Evolutionary conservation across 805 yeast genomes (phyloP).

Genomic region (Starmerella floricola): DNA sequence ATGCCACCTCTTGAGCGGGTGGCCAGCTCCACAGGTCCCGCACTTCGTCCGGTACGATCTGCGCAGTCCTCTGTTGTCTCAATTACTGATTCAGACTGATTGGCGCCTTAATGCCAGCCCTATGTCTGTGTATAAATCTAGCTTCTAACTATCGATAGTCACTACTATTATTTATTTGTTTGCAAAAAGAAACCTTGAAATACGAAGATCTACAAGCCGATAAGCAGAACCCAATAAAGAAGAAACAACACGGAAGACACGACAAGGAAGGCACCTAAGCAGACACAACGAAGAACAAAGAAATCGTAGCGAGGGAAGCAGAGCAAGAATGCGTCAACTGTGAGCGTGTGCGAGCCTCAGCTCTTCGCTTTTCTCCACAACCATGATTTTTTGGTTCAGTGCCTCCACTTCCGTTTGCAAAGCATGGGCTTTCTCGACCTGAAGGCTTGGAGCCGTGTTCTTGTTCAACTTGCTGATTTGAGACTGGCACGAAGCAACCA

Average conservation of each 20-base stretch:
- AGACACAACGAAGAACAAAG: no score
- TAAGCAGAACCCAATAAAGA: no score
- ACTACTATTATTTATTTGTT: slow-evolving; percentile 2
- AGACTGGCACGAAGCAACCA: slow-evolving; percentile 5
- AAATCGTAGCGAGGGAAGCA: no score
- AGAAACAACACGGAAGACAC: no score
- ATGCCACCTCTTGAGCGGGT: slow-evolving; percentile 20
- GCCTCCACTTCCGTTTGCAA: slow-evolving; percentile 40
- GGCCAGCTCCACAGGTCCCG: slow-evolving; percentile 14
- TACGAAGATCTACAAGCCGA: no score
- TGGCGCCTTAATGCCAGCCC: no score
- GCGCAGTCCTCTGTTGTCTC: slow-evolving; percentile 21
- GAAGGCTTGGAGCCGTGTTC: background rate
- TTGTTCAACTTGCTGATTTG: slow-evolving; percentile 3
- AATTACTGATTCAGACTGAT: slow-evolving; percentile 22
- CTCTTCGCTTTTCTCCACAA: slow-evolving; percentile 35
- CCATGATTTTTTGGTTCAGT: slow-evolving; percentile 59
- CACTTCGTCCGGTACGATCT: slow-evolving; percentile 21
- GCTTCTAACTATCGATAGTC: no score
- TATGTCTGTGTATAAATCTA: no score
- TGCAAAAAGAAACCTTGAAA: no score
- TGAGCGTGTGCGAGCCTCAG: background rate
- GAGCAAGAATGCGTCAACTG: no score
- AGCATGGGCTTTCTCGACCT: slow-evolving; percentile 1
- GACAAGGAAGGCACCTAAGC: no score